Conservation (phyloP, 2,329 filamentous ascomycete species). For the Botrytis medusae region DNA sequence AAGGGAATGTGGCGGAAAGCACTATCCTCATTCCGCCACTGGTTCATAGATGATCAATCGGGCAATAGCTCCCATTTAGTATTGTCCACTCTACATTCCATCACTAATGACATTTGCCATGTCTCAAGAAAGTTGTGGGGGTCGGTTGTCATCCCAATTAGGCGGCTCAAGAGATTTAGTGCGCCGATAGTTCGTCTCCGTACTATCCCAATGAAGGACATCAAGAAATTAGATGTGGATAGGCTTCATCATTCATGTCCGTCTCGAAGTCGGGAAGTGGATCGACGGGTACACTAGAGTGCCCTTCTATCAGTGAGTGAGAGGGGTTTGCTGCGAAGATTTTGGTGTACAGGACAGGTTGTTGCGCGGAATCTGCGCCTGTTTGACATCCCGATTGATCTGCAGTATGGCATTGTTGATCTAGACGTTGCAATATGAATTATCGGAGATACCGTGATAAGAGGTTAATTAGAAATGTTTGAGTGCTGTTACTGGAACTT, state of each 20-base stretch:
- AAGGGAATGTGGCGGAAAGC: not conserved
- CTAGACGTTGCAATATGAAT: not conserved
- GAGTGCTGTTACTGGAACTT: not conserved
- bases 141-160: not conserved
- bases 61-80: not conserved
- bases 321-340: not conserved
- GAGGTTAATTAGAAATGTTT: not conserved
- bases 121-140: not conserved
- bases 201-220: not conserved
- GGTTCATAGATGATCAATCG: not conserved
- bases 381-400: not conserved
- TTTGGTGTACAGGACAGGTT: not conserved
- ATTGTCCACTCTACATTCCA: not conserved
- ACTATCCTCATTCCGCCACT: not conserved
- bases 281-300: not conserved
- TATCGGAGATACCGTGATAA: conserved; percentile 6
- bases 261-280: not conserved
- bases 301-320: not conserved
- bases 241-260: not conserved
- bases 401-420: not conserved
- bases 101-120: not conserved
- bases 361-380: not conserved
- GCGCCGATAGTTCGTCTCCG: not conserved
- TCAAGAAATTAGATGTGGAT: conserved; percentile 6
- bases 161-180: not conserved